These are phyloP conservation scores for Chalaropsis thielavioides DNA, from an alignment of 2,329 filamentous ascomycete genomes.

Conservation along the genomic window DNA sequence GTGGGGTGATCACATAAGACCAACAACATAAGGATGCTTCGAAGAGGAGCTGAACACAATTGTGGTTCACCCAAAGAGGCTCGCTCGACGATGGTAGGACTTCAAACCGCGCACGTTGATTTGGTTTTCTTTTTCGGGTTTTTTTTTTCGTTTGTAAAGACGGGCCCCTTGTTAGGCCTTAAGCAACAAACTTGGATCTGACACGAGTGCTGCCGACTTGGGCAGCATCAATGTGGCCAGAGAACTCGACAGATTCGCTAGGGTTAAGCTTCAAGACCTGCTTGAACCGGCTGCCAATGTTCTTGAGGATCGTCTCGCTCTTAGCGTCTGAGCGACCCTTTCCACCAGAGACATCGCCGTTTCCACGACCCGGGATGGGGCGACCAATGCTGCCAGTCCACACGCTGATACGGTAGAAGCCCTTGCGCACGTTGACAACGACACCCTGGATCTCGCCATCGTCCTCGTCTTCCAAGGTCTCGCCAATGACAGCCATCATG, in stretches of 20 bases:
- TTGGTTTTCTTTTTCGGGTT: neutral
- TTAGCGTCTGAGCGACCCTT: slow-evolving; percentile 69
- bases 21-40: slow-evolving; percentile 1
- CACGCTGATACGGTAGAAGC: slow-evolving; percentile 91
- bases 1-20: slow-evolving; percentile 5
- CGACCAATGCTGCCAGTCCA: slow-evolving; percentile 95
- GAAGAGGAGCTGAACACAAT: slow-evolving; percentile 4
- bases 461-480: slow-evolving; percentile 87
- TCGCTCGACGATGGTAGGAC: neutral
- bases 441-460: slow-evolving; percentile 99
- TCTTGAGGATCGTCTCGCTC: slow-evolving; percentile 68
- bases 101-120: neutral
- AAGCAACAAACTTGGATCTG: slow-evolving; percentile 85
- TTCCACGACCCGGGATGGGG: slow-evolving; percentile 60
- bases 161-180: slow-evolving; percentile 24
- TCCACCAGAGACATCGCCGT: slow-evolving; percentile 55
- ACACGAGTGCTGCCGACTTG: slow-evolving; percentile 87
- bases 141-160: neutral
- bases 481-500: slow-evolving; percentile 91
- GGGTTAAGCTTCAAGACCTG: slow-evolving; percentile 67
- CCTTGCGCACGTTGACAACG: slow-evolving; percentile 96
- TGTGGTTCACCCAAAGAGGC: slow-evolving; percentile 1
- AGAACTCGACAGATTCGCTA: slow-evolving; percentile 78
- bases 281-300: slow-evolving; percentile 86
- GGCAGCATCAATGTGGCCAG: slow-evolving; percentile 86